Evolutionary conservation across 2,329 filamentous ascomycete genomes (phyloP).

Genomic region (Alternaria arborescens): DNA sequence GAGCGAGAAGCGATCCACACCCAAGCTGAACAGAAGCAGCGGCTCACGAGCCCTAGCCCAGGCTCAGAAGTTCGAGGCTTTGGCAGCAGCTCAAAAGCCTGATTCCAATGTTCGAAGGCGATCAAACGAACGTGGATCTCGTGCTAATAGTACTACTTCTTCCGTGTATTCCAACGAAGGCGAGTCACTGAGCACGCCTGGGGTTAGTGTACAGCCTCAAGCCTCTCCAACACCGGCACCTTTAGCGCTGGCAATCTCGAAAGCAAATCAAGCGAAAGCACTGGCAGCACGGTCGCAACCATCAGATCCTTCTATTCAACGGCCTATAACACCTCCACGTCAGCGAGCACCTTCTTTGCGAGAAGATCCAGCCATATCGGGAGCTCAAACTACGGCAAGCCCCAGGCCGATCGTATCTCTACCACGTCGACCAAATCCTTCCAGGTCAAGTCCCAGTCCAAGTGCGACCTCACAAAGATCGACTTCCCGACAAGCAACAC

Average conservation of each 20-base stretch:
- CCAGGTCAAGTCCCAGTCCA: not conserved
- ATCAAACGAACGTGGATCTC: slow-evolving; percentile 13
- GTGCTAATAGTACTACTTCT: slow-evolving; percentile 12
- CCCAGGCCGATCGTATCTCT: not conserved
- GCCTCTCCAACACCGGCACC: slow-evolving; percentile 10
- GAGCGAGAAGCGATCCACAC: slow-evolving; percentile 29
- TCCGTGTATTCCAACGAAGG: slow-evolving; percentile 11
- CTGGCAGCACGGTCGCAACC: not conserved
- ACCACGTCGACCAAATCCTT: not conserved
- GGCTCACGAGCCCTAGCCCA: slow-evolving; percentile 38
- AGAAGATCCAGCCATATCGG: slow-evolving; percentile 14
- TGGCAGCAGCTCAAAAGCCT: slow-evolving; percentile 26
- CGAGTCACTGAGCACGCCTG: not conserved
- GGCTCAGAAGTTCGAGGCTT: slow-evolving; percentile 43
- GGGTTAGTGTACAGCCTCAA: not conserved
- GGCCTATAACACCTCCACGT: slow-evolving; percentile 13
- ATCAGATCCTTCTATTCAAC: not conserved
- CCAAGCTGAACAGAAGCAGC: slow-evolving; percentile 34
- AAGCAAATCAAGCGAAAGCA: slow-evolving; percentile 4
- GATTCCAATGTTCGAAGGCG: not conserved
- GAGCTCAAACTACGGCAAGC: not conserved
- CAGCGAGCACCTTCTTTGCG: slow-evolving; percentile 5
- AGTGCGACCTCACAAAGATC: not conserved
- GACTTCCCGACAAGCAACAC: slow-evolving; percentile 3
- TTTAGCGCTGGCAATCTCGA: slow-evolving; percentile 2